Evolutionary conservation across 1,139 yeast species (phyloP).

Genomic region (Candida frijolesensis): DNA sequence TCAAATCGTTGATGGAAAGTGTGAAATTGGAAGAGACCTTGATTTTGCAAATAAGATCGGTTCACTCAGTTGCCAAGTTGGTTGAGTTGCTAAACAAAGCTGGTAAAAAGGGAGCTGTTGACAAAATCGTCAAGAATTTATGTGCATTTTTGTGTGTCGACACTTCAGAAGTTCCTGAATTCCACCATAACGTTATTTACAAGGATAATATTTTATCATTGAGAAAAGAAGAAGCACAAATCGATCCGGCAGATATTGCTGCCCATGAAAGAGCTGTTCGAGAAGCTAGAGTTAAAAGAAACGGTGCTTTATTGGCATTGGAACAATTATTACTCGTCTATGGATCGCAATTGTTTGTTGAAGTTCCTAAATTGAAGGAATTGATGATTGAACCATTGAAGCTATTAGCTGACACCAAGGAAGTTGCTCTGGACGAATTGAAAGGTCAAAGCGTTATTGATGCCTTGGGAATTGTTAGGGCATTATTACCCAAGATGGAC

Average conservation of each 20-base stretch:
- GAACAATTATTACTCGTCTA: conserved; percentile 56
- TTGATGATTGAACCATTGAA: conserved; percentile 70
- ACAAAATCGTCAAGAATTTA: conserved; percentile 84
- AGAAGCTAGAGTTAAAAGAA: conserved; percentile 77
- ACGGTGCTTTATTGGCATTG: conserved; percentile 78
- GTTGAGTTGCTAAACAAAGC: conserved; percentile 56
- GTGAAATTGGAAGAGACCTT: conserved; percentile 73
- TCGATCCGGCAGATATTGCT: conserved; percentile 68
- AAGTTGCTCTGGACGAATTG: conserved; percentile 44
- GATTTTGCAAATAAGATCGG: conserved; percentile 70
- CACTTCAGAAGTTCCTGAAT: conserved; percentile 94
- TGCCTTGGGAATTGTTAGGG: conserved; percentile 79
- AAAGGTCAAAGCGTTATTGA: conserved; percentile 85
- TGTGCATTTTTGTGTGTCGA: conserved; percentile 96
- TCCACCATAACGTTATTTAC: conserved; percentile 62
- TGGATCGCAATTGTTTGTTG: conserved; percentile 54
- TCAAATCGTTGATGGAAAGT: conserved; percentile 91
- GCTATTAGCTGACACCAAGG: conserved; percentile 30
- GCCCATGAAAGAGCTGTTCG: conserved; percentile 65
- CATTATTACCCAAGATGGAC: conserved; percentile 68
- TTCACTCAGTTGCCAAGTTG: conserved; percentile 66
- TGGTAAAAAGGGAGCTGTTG: conserved; percentile 74
- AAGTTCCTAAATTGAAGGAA: conserved; percentile 68
- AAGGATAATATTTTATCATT: conserved; percentile 69
- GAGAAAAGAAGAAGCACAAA: conserved; percentile 74